Evolutionary conservation across 2,329 filamentous ascomycete species (phyloP), one percentile per base, ranked within the genome.

Genomic region (Chrysoporthe cubensis): DNA sequence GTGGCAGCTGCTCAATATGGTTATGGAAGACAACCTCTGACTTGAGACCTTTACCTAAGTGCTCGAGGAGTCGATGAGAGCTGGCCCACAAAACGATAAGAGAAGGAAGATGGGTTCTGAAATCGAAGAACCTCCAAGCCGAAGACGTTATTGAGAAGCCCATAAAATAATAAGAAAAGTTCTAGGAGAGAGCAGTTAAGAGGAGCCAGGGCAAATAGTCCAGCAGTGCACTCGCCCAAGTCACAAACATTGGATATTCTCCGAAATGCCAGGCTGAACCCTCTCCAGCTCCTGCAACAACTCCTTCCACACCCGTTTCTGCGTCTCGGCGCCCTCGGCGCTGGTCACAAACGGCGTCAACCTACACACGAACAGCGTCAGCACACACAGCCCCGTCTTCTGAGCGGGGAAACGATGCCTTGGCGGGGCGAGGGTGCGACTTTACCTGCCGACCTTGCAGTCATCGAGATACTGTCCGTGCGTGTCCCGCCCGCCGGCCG

Each of bases 381-480:
- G 18, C 44, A 46, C 16, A n/a, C 2, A 18, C 16, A 16, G 14
- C 16, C 14, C 16, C 3, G 3, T 4, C 4, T 18, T 9, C 5
- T 40, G 37, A 40, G 37, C 1, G 37, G 37, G 9, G 37, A 40
- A 40, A 40, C 37, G 4, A 40, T 6, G 9, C 37, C 5, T 40
- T 40, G 37, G 37, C 37, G 9, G 5, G 37, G 37, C 9, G 37
- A 40, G 16, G 44, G 14, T 46, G 3, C 16, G 2, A 72, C 72
- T 74, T 69, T 69, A 76, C 74, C 71, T 66, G 16, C 73, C 72
- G 5, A 77, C 67, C 7, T 76, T 70, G 50, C 77, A 79, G n/a
- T 78, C 75, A 0, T 71, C 73, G 64, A 79, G 69, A 44, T 77
- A 79, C 37, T 78, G 73, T 0, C 78, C 78, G 44, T 78, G 72